These are phyloP conservation scores for Ceriops zippeliana DNA, from an alignment of 345 rosid species.

Conservation along the genomic window DNA sequence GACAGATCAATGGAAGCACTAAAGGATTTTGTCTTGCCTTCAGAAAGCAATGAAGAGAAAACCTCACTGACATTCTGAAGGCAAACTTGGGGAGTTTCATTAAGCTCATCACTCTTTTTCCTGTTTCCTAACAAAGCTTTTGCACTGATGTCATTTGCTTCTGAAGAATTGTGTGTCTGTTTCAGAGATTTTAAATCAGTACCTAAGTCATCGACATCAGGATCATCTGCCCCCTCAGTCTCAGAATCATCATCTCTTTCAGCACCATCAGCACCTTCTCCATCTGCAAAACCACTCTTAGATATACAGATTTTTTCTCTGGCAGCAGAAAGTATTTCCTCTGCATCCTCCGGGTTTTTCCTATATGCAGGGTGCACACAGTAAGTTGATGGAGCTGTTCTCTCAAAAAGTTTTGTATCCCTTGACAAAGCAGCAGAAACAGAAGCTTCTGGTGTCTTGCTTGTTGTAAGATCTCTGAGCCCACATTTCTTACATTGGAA, in stretches of 20 bases:
- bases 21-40: constrained; percentile 26
- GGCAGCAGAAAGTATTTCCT: constrained; percentile 68
- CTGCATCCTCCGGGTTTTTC: constrained; percentile 69
- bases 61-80: constrained; percentile 20
- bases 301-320: constrained; percentile 65
- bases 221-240: constrained; percentile 72
- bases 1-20: constrained; percentile 23
- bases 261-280: constrained; percentile 79
- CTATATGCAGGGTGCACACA: constrained; percentile 81
- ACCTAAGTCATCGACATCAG: constrained; percentile 60
- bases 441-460: constrained; percentile 97
- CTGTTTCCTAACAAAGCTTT: constrained; percentile 37
- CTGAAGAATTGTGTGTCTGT: constrained; percentile 32
- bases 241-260: constrained; percentile 90
- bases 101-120: constrained; percentile 18
- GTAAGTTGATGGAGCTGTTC: constrained; percentile 92
- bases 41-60: constrained; percentile 33
- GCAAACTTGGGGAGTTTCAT: constrained; percentile 34
- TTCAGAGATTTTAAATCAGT: constrained; percentile 43
- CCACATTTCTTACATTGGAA: constrained; percentile 63
- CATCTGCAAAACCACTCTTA: constrained; percentile 55
- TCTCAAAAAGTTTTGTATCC: constrained; percentile 84
- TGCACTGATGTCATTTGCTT: constrained; percentile 14
- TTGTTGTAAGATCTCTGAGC: constrained; percentile 81
- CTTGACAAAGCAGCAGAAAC: constrained; percentile 93